These are phyloP conservation scores for Pichia kudriavzevii DNA, from an alignment of 1,139 yeast genomes.

Conservation along the genomic window DNA sequence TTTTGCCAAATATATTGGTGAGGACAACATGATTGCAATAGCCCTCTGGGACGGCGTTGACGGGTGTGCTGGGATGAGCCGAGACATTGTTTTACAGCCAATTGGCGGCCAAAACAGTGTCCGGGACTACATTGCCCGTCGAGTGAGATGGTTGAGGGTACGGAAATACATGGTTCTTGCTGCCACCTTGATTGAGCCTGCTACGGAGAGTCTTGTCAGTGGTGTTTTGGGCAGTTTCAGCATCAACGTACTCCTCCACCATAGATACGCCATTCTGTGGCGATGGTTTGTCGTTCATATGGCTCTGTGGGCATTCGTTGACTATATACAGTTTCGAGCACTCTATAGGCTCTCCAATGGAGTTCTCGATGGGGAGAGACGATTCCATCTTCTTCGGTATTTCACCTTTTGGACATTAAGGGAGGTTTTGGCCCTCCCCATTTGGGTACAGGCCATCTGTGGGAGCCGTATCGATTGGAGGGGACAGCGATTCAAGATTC, in stretches of 20 bases:
- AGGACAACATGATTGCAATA: constrained; percentile 88
- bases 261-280: constrained; percentile 16
- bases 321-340: constrained; percentile 49
- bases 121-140: constrained; percentile 53
- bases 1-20: constrained; percentile 81
- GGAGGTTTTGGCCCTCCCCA: constrained; percentile 71
- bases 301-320: constrained; percentile 55
- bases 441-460: constrained; percentile 74
- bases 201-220: constrained; percentile 68
- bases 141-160: constrained; percentile 85
- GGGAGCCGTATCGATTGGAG: constrained; percentile 84
- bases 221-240: constrained; percentile 65
- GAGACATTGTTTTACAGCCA: constrained; percentile 78
- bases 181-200: constrained; percentile 81
- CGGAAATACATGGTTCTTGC: constrained; percentile 80
- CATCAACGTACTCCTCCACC: constrained; percentile 37
- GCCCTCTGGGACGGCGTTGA: constrained; percentile 65
- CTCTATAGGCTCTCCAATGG: constrained; percentile 30
- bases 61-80: constrained; percentile 71
- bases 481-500: constrained; percentile 65
- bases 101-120: constrained; percentile 43
- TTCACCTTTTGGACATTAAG: constrained; percentile 55
- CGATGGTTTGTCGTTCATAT: constrained; percentile 46
- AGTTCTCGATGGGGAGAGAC: constrained; percentile 1
- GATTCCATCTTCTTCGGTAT: constrained; percentile 13